Conservation (phyloP, 2,329 filamentous ascomycete species). For the Botrytis cinerea region DNA sequence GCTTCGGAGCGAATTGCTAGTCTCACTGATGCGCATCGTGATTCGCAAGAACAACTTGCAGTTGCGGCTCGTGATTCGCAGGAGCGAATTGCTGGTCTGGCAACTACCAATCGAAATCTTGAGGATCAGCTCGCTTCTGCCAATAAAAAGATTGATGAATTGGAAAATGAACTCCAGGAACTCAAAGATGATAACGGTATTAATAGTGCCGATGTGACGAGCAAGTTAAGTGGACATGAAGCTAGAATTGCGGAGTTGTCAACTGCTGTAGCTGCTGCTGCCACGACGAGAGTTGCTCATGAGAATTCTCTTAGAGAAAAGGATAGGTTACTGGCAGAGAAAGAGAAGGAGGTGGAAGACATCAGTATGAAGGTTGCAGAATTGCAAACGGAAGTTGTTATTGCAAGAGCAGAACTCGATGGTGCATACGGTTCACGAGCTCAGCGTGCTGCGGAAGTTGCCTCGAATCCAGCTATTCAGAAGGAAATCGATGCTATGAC, state of each 20-base stretch:
- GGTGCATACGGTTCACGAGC: slow-evolving; percentile 84
- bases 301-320: slow-evolving; percentile 33
- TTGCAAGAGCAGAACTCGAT: slow-evolving; percentile 87
- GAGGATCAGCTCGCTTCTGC: slow-evolving; percentile 27
- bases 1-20: slow-evolving; percentile 18
- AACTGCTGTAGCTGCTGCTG: slow-evolving; percentile 34
- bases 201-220: slow-evolving; percentile 37
- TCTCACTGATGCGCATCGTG: slow-evolving; percentile 5
- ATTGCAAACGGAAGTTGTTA: slow-evolving; percentile 78
- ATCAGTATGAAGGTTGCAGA: slow-evolving; percentile 66
- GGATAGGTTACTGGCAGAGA: slow-evolving; percentile 38
- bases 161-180: slow-evolving; percentile 41
- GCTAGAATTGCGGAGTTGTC: slow-evolving; percentile 35
- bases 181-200: slow-evolving; percentile 38
- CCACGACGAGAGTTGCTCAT: slow-evolving; percentile 30
- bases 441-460: slow-evolving; percentile 67
- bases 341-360: slow-evolving; percentile 53
- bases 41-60: slow-evolving; percentile 16
- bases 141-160: slow-evolving; percentile 37
- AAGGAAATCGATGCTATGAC: slow-evolving; percentile 59
- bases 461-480: slow-evolving; percentile 57
- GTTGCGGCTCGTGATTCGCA: slow-evolving; percentile 20
- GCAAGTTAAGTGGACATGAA: slow-evolving; percentile 37
- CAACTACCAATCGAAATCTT: slow-evolving; percentile 18
- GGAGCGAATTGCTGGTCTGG: slow-evolving; percentile 17